Evolutionary conservation across 257 asterid species (phyloP).

Genomic region (Solanum acaule): DNA sequence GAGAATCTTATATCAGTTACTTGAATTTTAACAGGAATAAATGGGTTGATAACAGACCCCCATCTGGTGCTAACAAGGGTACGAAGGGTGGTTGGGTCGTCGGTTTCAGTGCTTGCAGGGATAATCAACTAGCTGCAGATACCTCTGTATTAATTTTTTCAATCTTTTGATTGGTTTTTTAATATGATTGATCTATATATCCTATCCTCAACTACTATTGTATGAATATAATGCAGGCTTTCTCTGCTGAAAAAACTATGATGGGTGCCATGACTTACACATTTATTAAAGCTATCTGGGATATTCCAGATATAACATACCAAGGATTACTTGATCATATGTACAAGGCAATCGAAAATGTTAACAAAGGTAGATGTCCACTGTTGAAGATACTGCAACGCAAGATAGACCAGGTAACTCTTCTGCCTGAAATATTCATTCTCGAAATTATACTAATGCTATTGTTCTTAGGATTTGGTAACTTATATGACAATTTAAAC

Average conservation of each 20-base stretch:
- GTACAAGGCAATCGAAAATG: slow-evolving; percentile 27
- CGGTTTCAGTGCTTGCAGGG: slow-evolving; percentile 75
- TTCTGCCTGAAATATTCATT: neutral
- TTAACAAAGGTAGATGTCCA: slow-evolving; percentile 19
- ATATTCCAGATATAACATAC: slow-evolving; percentile 29
- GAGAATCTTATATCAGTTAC: neutral
- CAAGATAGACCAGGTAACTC: slow-evolving; percentile 50
- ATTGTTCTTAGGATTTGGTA: neutral
- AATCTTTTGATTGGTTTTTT: neutral
- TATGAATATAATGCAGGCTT: slow-evolving; percentile 23
- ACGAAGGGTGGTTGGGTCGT: slow-evolving; percentile 60
- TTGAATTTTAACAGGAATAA: slow-evolving; percentile 14
- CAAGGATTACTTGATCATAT: slow-evolving; percentile 29
- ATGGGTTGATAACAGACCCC: slow-evolving; percentile 49
- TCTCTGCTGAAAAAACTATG: slow-evolving; percentile 30
- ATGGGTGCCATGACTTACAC: slow-evolving; percentile 60
- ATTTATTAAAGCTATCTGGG: slow-evolving; percentile 41
- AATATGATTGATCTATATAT: neutral
- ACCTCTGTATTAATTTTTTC: slow-evolving; percentile 37
- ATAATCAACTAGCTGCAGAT: slow-evolving; percentile 67
- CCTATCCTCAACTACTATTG: neutral
- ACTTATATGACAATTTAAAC: neutral
- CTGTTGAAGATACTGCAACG: slow-evolving; percentile 34
- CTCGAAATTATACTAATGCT: neutral
- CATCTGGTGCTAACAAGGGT: slow-evolving; percentile 35